phyloP scores from a whole-genome alignment of 2,329 filamentous ascomycete genomes.

The Phyllachora maydis region DNA sequence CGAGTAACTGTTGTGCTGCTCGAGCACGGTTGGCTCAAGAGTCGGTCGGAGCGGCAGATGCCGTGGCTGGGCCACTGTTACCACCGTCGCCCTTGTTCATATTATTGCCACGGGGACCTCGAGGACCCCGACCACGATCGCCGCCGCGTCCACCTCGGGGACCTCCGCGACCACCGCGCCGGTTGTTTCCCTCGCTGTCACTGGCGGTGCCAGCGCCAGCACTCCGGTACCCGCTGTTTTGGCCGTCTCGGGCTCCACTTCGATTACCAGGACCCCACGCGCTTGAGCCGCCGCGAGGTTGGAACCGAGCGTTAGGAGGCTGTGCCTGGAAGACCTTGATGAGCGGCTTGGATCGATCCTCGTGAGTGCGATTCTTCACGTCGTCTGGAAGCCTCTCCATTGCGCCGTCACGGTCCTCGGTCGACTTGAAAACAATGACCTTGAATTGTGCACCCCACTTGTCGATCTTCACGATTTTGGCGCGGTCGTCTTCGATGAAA shows the following conservation, averaged over 20 bases:
- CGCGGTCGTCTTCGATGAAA: conserved; percentile 63
- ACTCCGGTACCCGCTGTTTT: conserved; percentile 69
- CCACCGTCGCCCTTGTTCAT: conserved; percentile 33
- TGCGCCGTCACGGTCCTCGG: conserved; percentile 63
- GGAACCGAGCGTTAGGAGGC: too few relatives aligned
- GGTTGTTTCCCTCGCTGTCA: conserved; percentile 36
- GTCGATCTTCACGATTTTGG: conserved; percentile 61
- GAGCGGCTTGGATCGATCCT: conserved; percentile 58
- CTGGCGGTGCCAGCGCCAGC: conserved; percentile 64
- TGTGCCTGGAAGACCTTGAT: conserved; percentile 69
- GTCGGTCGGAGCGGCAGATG: conserved; percentile 26
- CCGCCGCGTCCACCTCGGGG: conserved; percentile 31
- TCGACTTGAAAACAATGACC: conserved; percentile 66
- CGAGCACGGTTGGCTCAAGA: too few relatives aligned
- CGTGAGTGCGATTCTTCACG: conserved; percentile 45
- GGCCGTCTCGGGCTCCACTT: conserved; percentile 21
- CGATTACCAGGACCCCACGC: too few relatives aligned
- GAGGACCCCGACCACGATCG: conserved; percentile 35
- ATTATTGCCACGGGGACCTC: conserved; percentile 30
- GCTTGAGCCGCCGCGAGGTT: too few relatives aligned
- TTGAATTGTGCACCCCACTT: conserved; percentile 66
- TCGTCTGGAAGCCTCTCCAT: conserved; percentile 57
- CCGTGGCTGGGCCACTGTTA: conserved; percentile 30
- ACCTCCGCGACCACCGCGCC: conserved; percentile 33
- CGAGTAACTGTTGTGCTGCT: too few relatives aligned